These are phyloP conservation scores for Gloeostereum incarnatum DNA, from an alignment of 768 basidiomycete species.

Conservation along the genomic window DNA sequence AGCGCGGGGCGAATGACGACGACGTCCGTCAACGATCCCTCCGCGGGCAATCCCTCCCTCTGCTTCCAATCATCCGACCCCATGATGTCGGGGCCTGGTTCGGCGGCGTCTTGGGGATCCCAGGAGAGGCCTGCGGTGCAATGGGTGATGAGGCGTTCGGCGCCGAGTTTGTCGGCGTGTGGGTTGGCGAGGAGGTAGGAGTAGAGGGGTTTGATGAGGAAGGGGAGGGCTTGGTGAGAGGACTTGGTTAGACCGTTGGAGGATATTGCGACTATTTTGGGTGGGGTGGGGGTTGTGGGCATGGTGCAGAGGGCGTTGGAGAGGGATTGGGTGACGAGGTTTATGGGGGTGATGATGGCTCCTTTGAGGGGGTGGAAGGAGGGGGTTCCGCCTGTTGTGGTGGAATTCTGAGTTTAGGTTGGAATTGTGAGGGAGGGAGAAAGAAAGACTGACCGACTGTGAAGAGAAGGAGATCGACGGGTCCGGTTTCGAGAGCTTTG, in stretches of 20 bases:
- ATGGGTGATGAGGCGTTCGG: conserved; percentile 41
- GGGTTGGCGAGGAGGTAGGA: conserved; percentile 29
- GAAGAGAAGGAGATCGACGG: conserved; percentile 49
- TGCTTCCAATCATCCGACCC: conserved; percentile 34
- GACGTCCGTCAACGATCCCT: conserved; percentile 32
- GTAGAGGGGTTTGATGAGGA: conserved; percentile 41
- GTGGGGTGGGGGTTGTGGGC: conserved; percentile 27
- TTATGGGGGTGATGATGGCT: conserved; percentile 33
- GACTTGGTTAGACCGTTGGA: conserved; percentile 39
- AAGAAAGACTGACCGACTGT: conserved; percentile 40
- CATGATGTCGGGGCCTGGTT: conserved; percentile 32
- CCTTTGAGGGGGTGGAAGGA: conserved; percentile 40
- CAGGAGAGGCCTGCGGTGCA: conserved; percentile 43
- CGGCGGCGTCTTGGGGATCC: conserved; percentile 26
- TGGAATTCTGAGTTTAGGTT: conserved; percentile 1
- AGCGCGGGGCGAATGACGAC: conserved; percentile 49
- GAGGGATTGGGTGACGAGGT: conserved; percentile 51
- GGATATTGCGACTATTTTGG: conserved; percentile 46
- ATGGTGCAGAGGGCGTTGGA: conserved; percentile 48
- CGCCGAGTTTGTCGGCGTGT: conserved; percentile 54
- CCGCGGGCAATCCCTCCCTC: conserved; percentile 27
- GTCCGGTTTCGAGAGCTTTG: conserved; percentile 21
- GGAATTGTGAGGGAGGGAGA: not conserved
- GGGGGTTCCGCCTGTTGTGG: conserved; percentile 32
- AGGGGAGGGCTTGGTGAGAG: conserved; percentile 36